Percentiles rank a stretch among this genome's conserved stretches.
Evolutionary conservation across 257 asterid species (phyloP).

Genomic region (Nicotiana otophora): DNA sequence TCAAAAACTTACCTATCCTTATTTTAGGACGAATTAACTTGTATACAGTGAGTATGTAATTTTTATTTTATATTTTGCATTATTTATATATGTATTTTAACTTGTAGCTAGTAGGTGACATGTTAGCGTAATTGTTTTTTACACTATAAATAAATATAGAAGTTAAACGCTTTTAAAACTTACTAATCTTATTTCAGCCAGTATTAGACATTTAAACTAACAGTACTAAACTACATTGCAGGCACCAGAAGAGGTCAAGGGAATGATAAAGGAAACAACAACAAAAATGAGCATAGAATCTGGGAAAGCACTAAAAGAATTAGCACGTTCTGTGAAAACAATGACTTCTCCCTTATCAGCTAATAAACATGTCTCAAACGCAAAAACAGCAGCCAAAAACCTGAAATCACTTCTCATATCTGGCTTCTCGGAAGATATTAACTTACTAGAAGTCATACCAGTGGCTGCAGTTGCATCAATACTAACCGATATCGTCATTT

Average conservation of each 20-base stretch:
- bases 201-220: too few relatives aligned
- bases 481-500: slow-evolving; percentile 37
- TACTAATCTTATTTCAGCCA: too few relatives aligned
- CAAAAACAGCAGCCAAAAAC: slow-evolving; percentile 35
- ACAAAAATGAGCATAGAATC: slow-evolving; percentile 50
- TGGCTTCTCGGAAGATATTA: slow-evolving; percentile 25
- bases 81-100: too few relatives aligned
- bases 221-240: slow-evolving; percentile 11
- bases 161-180: too few relatives aligned
- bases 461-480: slow-evolving; percentile 53
- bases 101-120: too few relatives aligned
- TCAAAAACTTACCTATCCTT: not conserved
- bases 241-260: slow-evolving; percentile 42
- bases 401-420: slow-evolving; percentile 45
- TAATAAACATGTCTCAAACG: slow-evolving; percentile 24
- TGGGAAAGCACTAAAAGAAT: slow-evolving; percentile 55
- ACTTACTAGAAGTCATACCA: slow-evolving; percentile 38
- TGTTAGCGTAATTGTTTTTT: too few relatives aligned
- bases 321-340: slow-evolving; percentile 38
- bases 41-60: not conserved
- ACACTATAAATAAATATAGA: too few relatives aligned
- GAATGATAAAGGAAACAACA: slow-evolving; percentile 27
- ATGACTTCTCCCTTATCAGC: slow-evolving; percentile 45
- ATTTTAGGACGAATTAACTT: not conserved
- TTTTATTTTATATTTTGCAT: too few relatives aligned